Conservation (phyloP, 192 early-diverging fungal genomes). For the Backusella luteola region DNA sequence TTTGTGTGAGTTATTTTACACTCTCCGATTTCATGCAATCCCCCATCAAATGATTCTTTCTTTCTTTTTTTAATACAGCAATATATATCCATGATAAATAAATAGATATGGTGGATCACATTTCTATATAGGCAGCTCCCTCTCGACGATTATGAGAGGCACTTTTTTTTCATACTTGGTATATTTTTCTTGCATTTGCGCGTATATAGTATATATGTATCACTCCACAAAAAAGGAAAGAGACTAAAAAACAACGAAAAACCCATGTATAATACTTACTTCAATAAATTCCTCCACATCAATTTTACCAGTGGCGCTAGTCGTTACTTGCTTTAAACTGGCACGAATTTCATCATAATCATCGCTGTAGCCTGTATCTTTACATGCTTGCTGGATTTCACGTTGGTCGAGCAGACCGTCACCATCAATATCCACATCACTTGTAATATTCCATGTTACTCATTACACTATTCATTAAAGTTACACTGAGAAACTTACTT, state of each 20-base stretch:
- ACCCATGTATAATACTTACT: conserved; percentile 40
- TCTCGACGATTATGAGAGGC: not conserved
- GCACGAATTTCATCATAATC: conserved; percentile 76
- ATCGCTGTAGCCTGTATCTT: conserved; percentile 65
- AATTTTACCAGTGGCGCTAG: conserved; percentile 66
- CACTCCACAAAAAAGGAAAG: not conserved
- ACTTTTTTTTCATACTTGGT: not conserved
- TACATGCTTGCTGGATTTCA: conserved; percentile 61
- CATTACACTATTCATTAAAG: not conserved
- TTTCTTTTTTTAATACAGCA: no score
- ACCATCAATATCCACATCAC: conserved; percentile 62
- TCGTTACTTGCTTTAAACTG: conserved; percentile 65
- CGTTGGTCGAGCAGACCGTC: conserved; percentile 70
- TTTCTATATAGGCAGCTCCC: no score
- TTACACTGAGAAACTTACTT: conserved; percentile 30
- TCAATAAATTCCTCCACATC: conserved; percentile 82
- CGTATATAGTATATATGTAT: not conserved
- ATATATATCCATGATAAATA: no score
- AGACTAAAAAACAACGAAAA: not conserved
- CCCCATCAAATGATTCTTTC: not conserved
- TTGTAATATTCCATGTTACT: conserved; percentile 11
- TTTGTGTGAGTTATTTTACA: not conserved
- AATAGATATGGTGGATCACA: no score
- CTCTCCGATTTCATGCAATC: not conserved
- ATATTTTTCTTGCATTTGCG: not conserved